These are phyloP conservation scores for Triticum urartu DNA, from an alignment of 176 grass and related monocot species.

Conservation along the genomic window DNA sequence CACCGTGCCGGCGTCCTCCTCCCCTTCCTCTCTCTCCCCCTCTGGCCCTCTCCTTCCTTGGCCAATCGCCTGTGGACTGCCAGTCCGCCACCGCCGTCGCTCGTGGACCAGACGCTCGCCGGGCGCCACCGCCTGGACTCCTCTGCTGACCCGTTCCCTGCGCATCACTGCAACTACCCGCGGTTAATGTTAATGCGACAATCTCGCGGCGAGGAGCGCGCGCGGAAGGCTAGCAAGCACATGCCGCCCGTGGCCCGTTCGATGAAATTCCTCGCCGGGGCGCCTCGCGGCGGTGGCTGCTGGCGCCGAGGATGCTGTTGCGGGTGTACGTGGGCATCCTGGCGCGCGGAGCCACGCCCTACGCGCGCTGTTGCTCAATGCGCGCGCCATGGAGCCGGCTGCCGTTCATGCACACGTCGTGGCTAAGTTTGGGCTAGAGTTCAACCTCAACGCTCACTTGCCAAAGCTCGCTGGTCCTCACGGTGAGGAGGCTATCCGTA, in stretches of 20 bases:
- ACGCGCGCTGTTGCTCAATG: conserved; percentile 58
- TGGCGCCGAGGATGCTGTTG: conserved; percentile 21
- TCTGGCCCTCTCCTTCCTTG: background rate
- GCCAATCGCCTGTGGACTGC: background rate
- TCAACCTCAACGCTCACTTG: background rate
- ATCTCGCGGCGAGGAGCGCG: background rate
- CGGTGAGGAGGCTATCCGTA: too few species aligned
- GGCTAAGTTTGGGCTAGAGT: conserved; percentile 50
- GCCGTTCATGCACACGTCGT: conserved; percentile 58
- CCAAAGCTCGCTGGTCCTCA: conserved; percentile 36
- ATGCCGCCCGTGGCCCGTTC: conserved; percentile 38
- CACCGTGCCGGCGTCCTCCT: background rate
- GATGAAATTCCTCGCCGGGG: conserved; percentile 45
- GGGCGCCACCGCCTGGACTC: background rate
- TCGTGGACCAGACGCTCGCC: background rate
- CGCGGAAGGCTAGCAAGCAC: background rate
- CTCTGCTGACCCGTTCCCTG: background rate
- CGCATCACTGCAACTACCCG: background rate
- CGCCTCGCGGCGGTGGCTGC: background rate
- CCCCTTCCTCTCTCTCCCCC: background rate
- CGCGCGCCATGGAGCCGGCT: conserved; percentile 1
- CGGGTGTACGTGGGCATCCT: conserved; percentile 47
- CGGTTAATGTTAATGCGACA: background rate
- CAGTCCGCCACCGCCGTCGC: background rate
- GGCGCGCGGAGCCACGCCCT: conserved; percentile 42